Evolutionary conservation across 164 flowering plant genomes (phyloP), one percentile per base, ranked within the genome.

Genomic region (Houttuynia cordata): DNA sequence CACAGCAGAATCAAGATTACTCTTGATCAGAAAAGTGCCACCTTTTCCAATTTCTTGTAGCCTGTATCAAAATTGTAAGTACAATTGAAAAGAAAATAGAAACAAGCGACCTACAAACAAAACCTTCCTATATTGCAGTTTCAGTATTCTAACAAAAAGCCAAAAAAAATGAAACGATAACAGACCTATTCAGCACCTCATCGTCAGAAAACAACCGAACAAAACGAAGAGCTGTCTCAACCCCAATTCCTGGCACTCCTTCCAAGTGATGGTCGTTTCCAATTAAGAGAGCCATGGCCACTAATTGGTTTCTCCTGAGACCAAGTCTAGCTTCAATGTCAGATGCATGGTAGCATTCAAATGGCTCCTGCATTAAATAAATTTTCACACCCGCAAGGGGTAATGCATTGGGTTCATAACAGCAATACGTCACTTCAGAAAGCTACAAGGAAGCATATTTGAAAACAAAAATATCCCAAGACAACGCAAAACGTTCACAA

Each of bases 241-340:
- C 52, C 62, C 97, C 99, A 68, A 94, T 77, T 22, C 96, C 95
- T 67, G 71, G 78, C n/a, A 94, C 86, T 40, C 99, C 99, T 50
- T 67, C 72, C 58, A 88, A 63, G 71, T 88, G 83, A 70, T 85
- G 82, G 73, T 91, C 99, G 64, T 79, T 86, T 45, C 99, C 97
- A 67, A 83, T 94, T 81, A 94, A 76, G 65, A 94, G 92, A 59
- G 91, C 77, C 19, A 94, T 79, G 52, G 91, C 96, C 59, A 94
- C 77, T 67, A 94, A 72, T 57, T 91, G 99, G 30, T 77, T 76
- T 75, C 97, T 83, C 78, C 75, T 80, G 68, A 94, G 68, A 15
- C 96, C 93, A 64, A 90, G 93, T 58, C 91, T 87, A 67, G 77
- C 78, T 76, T 91, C 96, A 69, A 94, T 83, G 64, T 91, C 96